Base-by-base conservation (phyloP, 106 monocot species). In the Phalaenopsis aphrodite region DNA sequence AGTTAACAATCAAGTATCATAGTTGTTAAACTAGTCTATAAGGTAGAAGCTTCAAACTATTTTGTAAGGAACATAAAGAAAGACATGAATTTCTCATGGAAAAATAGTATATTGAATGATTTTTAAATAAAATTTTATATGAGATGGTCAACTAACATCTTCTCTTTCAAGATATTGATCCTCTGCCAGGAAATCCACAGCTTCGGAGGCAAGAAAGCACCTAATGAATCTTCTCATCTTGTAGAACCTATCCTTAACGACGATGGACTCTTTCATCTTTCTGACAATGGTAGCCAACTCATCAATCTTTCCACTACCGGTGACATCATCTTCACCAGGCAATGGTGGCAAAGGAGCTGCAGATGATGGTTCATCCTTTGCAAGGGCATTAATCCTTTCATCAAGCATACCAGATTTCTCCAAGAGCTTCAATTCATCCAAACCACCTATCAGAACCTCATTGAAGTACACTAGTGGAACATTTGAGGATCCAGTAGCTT, bases 141-240 rank as follows among this genome's bases (percentile, higher is more conserved):
- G 56, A n/a, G 14, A 58, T 46, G 7, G 11, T 71, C 37, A 84
- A 79, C 80, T 81, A 83, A 96, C 96, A 89, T 96, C 96, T 64
- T 90, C 91, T 82, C 88, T 85, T 77, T 96, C 96, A 55, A 96
- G 79, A 71, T 90, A 93, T 81, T 93, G 96, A 84, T 96, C 93
- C 47, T 92, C 91, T 68, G 91, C 57, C 80, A 96, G 81, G 77
- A 96, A 96, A 86, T 96, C 90, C 36, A 93, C 93, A 84, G 93
- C 96, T 81, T 96, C 91, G 47, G 90, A 93, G 23, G 93, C 96
- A 84, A 91, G 85, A 87, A 96, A 96, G 79, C 96, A 96, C 65
- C 84, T 93, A 52, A 56, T 96, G 78, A 96, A 96, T 80, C 83
- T 91, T 82, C 96, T 81, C 90, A 96, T 87, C 81, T 93, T 96